Base-by-base conservation (phyloP, 305 asterid genomes). In the Rubia tinctorum region DNA sequence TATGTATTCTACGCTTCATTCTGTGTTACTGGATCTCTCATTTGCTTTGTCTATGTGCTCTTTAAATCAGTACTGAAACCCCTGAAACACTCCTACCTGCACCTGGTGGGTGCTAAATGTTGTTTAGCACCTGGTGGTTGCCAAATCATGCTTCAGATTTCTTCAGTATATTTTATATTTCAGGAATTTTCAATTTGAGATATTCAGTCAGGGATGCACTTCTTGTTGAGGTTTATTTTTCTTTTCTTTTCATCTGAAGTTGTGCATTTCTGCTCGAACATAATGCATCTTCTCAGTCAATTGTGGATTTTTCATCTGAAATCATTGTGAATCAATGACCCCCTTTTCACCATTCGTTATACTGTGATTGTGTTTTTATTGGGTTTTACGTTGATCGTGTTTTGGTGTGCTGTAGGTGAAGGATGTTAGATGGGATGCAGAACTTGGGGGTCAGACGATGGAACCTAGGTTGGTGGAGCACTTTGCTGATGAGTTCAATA, bases 361-460 rank as follows among this genome's bases (percentile, higher is more conserved):
- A 12, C 14, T 25, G 30, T 25, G 13, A 59, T 13, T 62, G 59
- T 17, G 55, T 13, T 13, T 25, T 12, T 5, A 12, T 58, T 58
- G 15, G 3, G 30, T 62, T 27, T 34, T 34, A 9, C 34, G 40
- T 30, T 13, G 45, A 30, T 63, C 11, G 0, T 14, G n/a, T 34
- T 63, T 27, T 27, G 30, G 30, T 27, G 30, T 27, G 30, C 30
- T 27, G 30, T 2, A 27, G 30, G 30, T 27, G 30, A 27, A 27
- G 30, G 30, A 27, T 27, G 30, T 27, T 27, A 27, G 30, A 27
- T 27, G 30, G 99, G 88, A 92, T 42, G 89, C 94, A 43, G 91
- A 88, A 69, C 95, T 95, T 78, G 99, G 99, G 72, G 99, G 99
- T 72, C 98, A 95, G 82, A 82, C 82, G 75, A 88, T 95, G 96